A percentile compares a stretch with the other conserved stretches of the same genome.
Evolutionary conservation across 2,329 filamentous ascomycete genomes (phyloP).

Genomic region (Lecanicillium sp.): DNA sequence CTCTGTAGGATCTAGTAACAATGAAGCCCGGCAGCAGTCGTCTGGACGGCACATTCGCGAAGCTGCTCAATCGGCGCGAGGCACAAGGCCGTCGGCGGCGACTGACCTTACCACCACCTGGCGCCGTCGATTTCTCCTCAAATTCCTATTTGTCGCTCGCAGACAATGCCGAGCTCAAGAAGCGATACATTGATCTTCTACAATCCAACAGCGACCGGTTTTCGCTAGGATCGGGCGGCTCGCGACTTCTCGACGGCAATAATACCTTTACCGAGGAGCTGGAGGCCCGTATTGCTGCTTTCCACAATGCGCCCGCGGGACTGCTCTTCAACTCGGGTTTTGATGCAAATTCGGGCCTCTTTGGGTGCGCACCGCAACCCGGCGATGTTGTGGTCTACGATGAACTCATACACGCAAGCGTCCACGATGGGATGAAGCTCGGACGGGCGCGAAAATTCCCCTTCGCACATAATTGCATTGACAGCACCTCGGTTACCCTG

Average conservation of each 20-base stretch:
- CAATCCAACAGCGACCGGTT: constrained; percentile 16
- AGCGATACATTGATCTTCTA: constrained; percentile 52
- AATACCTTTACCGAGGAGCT: constrained; percentile 36
- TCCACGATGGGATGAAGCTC: constrained; percentile 69
- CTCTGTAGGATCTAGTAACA: neutral
- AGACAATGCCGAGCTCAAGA: constrained; percentile 41
- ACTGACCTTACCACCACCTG: constrained; percentile 54
- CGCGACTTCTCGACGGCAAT: constrained; percentile 49
- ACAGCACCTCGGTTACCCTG: neutral
- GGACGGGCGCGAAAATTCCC: constrained; percentile 47
- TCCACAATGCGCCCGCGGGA: constrained; percentile 40
- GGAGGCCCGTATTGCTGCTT: constrained; percentile 40
- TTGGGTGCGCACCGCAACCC: constrained; percentile 53
- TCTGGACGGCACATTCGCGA: constrained; percentile 25
- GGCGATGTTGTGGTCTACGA: constrained; percentile 65
- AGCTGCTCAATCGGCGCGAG: constrained; percentile 25
- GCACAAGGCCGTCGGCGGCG: constrained; percentile 35
- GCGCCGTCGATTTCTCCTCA: constrained; percentile 70
- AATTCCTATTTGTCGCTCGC: constrained; percentile 77
- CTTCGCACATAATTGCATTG: constrained; percentile 54
- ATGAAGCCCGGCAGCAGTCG: constrained; percentile 10
- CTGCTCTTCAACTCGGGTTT: constrained; percentile 56
- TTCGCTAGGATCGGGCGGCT: constrained; percentile 44
- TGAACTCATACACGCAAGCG: constrained; percentile 70
- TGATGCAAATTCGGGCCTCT: constrained; percentile 60